Evolutionary conservation across 495 filamentous ascomycete genomes (phyloP).

Genomic region (Lasiosphaeria ovina): DNA sequence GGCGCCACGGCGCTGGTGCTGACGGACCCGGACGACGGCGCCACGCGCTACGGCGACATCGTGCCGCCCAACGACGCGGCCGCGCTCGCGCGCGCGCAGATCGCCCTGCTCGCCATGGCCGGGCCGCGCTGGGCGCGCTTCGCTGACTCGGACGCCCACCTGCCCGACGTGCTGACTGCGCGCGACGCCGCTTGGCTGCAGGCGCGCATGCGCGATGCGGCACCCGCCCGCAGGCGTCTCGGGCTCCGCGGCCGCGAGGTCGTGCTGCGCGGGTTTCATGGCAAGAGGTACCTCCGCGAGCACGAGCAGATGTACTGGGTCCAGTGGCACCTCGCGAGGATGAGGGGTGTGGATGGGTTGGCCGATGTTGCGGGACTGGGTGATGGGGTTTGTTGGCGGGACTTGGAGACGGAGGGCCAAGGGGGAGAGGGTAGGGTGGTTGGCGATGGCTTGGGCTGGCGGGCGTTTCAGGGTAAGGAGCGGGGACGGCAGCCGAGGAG

Average conservation of each 20-base stretch:
- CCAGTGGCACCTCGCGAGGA: slow-evolving; percentile 24
- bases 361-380: background rate
- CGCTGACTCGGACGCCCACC: slow-evolving; percentile 57
- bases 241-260: slow-evolving; percentile 61
- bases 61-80: slow-evolving; percentile 62
- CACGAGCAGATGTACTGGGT: slow-evolving; percentile 72
- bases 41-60: slow-evolving; percentile 56
- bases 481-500: too few relatives aligned
- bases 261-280: slow-evolving; percentile 60
- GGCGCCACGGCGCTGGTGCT: slow-evolving; percentile 62
- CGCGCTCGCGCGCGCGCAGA: slow-evolving; percentile 57
- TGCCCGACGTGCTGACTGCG: slow-evolving; percentile 39
- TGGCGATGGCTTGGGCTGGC: background rate
- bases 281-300: slow-evolving; percentile 62
- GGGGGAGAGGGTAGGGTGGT: background rate
- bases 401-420: background rate
- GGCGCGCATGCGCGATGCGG: slow-evolving; percentile 62
- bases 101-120: slow-evolving; percentile 58
- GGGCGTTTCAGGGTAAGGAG: background rate
- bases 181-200: slow-evolving; percentile 55
- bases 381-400: background rate
- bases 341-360: slow-evolving; percentile 4
- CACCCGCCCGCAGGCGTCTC: slow-evolving; percentile 53
- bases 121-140: slow-evolving; percentile 68
- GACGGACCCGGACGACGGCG: slow-evolving; percentile 53